These are phyloP conservation scores for Schoenoplectus triqueter DNA, from an alignment of 202 grass and related monocot species.

Conservation along the genomic window DNA sequence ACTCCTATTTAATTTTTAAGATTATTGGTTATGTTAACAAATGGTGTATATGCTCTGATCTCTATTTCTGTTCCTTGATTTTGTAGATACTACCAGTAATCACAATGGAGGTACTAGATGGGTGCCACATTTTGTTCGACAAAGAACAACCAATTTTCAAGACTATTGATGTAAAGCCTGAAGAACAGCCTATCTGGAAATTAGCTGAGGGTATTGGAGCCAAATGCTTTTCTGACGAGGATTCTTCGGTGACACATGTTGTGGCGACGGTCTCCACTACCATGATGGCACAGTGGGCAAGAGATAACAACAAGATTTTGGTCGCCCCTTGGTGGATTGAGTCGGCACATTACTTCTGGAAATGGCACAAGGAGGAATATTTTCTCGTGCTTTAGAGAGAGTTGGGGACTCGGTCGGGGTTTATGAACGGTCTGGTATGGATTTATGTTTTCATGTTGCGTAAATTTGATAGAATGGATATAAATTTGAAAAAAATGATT, in stretches of 20 bases:
- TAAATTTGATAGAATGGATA: too few relatives aligned
- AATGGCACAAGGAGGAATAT: constrained; percentile 57
- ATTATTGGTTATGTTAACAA: neutral
- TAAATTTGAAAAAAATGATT: too few relatives aligned
- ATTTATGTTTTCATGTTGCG: too few relatives aligned
- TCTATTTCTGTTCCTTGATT: neutral
- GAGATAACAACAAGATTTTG: constrained; percentile 63
- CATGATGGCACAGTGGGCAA: constrained; percentile 61
- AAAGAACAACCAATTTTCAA: constrained; percentile 42
- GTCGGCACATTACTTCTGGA: constrained; percentile 61
- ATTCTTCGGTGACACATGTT: constrained; percentile 64
- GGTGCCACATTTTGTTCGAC: constrained; percentile 81
- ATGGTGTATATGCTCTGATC: constrained; percentile 9
- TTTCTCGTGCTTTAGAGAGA: constrained; percentile 34
- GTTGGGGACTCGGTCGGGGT: too few relatives aligned
- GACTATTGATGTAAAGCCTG: constrained; percentile 2
- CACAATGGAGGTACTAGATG: constrained; percentile 58
- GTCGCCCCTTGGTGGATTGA: constrained; percentile 74
- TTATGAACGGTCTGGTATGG: too few relatives aligned
- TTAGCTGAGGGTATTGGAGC: constrained; percentile 77
- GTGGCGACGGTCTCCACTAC: constrained; percentile 51
- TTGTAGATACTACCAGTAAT: constrained; percentile 64
- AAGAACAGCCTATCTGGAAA: constrained; percentile 70
- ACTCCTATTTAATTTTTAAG: neutral
- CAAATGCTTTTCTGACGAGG: constrained; percentile 52